Conservation (phyloP, 2,329 filamentous ascomycete species). For the Cytospora piceae region DNA sequence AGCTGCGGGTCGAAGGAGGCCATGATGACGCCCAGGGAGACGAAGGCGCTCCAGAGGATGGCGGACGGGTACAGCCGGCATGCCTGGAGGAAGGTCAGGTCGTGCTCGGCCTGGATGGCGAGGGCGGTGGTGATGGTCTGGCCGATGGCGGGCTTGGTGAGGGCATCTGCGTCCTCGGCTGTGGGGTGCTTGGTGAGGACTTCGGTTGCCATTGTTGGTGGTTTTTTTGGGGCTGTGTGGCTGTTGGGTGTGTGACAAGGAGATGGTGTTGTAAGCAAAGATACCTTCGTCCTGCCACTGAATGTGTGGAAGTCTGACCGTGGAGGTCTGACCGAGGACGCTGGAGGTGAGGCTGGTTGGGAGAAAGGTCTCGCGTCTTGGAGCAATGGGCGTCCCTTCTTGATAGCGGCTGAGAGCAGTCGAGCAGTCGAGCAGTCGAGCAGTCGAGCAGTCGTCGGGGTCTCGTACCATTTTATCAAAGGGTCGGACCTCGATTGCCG, state of each 20-base stretch:
- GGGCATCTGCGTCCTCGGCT: conserved; percentile 11
- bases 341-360: not conserved
- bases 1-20: conserved; percentile 67
- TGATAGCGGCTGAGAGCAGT: not conserved
- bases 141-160: conserved; percentile 23
- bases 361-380: not conserved
- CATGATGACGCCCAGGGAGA: conserved; percentile 65
- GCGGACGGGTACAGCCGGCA: conserved; percentile 49
- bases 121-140: conserved; percentile 26
- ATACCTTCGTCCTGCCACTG: not conserved
- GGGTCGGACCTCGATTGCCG: not conserved
- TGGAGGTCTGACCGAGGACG: not conserved
- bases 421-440: too few species aligned
- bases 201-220: conserved; percentile 17
- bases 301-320: too few species aligned
- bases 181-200: conserved; percentile 20
- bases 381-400: conserved; percentile 1
- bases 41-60: conserved; percentile 60
- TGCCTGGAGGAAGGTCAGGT: conserved; percentile 45
- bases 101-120: conserved; percentile 46
- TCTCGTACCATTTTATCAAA: conserved; percentile 9
- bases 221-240: not conserved
- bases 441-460: conserved; percentile 2
- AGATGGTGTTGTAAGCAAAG: not conserved
- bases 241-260: not conserved